These are phyloP conservation scores for Galerina marginata DNA, from an alignment of 768 basidiomycete species.

Conservation along the genomic window DNA sequence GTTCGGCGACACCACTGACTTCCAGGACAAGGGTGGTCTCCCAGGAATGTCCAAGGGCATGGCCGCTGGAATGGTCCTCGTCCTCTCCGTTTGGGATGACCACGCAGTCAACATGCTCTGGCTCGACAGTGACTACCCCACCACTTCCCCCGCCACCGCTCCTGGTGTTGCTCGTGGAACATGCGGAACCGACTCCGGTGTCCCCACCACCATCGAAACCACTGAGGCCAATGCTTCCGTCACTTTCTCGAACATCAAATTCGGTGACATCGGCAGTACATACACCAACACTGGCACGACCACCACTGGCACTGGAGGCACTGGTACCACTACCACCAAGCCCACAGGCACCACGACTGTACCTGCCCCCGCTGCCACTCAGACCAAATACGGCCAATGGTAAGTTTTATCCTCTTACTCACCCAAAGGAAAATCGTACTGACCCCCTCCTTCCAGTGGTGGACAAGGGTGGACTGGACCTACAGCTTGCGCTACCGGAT, in stretches of 20 bases:
- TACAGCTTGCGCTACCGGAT: constrained; percentile 20
- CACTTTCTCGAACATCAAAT: constrained; percentile 58
- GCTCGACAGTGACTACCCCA: constrained; percentile 58
- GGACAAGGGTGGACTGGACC: constrained; percentile 23
- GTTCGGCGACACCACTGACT: constrained; percentile 50
- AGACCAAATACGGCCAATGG: constrained; percentile 40
- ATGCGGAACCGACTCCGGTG: constrained; percentile 52
- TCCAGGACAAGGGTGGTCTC: constrained; percentile 47
- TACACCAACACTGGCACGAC: constrained; percentile 18
- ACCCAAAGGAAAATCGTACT: background rate
- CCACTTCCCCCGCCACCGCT: constrained; percentile 32
- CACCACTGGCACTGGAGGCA: background rate
- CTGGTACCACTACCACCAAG: constrained; percentile 12
- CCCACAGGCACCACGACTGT: constrained; percentile 14
- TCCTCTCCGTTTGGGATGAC: constrained; percentile 60
- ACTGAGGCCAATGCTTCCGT: constrained; percentile 42
- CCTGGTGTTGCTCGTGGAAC: constrained; percentile 54
- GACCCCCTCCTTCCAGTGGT: constrained; percentile 20
- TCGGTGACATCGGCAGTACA: constrained; percentile 44
- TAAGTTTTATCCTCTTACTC: constrained; percentile 17
- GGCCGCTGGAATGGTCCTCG: constrained; percentile 51
- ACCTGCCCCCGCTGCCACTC: constrained; percentile 28
- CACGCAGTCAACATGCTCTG: constrained; percentile 60
- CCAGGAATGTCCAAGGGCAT: constrained; percentile 40
- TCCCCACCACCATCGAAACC: constrained; percentile 48